Percentiles rank a stretch among this genome's conserved stretches.
phyloP scores from a whole-genome alignment of 805 yeast genomes.

The Starmerella powellii region DNA sequence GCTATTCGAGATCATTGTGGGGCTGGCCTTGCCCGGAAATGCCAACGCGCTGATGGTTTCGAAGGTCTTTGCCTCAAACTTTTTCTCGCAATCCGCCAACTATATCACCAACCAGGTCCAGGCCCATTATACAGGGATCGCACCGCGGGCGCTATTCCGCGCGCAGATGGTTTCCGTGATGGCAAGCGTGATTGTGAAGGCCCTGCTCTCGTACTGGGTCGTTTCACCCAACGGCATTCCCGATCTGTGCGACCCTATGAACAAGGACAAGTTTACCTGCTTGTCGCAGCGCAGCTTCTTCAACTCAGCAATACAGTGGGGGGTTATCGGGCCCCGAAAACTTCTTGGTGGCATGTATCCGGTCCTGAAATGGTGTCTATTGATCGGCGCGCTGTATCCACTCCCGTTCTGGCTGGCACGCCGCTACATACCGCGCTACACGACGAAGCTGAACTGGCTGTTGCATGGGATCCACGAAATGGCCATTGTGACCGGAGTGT shows the following conservation, averaged over 20 bases:
- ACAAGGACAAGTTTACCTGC: slow-evolving; percentile 35
- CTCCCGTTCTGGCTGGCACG: slow-evolving; percentile 20
- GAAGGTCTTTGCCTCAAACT: slow-evolving; percentile 49
- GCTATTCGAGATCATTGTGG: slow-evolving; percentile 50
- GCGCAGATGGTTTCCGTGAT: slow-evolving; percentile 33
- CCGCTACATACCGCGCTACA: slow-evolving; percentile 12
- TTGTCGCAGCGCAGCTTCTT: slow-evolving; percentile 33
- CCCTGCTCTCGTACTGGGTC: slow-evolving; percentile 36
- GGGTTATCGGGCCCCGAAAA: slow-evolving; percentile 48
- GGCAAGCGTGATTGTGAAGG: slow-evolving; percentile 32
- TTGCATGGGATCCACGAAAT: slow-evolving; percentile 19
- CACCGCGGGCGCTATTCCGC: slow-evolving; percentile 35
- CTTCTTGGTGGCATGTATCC: slow-evolving; percentile 44
- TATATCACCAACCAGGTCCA: slow-evolving; percentile 47
- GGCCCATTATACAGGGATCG: slow-evolving; percentile 32
- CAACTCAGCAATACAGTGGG: slow-evolving; percentile 46
- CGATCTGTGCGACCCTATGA: slow-evolving; percentile 36
- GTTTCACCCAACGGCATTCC: slow-evolving; percentile 29
- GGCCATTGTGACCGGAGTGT: slow-evolving; percentile 16
- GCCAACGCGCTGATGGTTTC: slow-evolving; percentile 51
- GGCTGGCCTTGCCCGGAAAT: slow-evolving; percentile 53
- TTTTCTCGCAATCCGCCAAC: slow-evolving; percentile 48
- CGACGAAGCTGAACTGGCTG: slow-evolving; percentile 15
- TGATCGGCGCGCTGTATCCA: slow-evolving; percentile 36
- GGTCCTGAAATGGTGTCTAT: slow-evolving; percentile 49